These are phyloP conservation scores for Schizopora paradoxa DNA, from an alignment of 1,284 basidiomycete species.

Conservation along the genomic window DNA sequence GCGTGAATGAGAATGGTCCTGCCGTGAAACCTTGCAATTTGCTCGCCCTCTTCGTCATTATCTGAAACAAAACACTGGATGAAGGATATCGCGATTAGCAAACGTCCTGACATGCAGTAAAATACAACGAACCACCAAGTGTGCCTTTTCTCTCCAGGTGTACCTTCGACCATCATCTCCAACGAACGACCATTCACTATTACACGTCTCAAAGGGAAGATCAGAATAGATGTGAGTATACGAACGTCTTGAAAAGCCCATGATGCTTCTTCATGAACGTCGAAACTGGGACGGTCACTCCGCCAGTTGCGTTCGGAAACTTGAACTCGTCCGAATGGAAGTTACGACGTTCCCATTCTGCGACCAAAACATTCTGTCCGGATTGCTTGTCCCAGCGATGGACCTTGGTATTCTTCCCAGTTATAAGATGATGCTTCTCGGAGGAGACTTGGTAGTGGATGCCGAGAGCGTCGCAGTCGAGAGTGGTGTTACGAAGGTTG, in stretches of 20 bases:
- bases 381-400: not conserved
- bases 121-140: too few species aligned
- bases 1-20: not conserved
- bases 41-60: not conserved
- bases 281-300: too few species aligned
- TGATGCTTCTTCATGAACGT: too few species aligned
- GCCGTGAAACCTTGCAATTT: not conserved
- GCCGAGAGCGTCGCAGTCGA: constrained; percentile 3
- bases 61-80: not conserved
- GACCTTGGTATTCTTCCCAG: not conserved
- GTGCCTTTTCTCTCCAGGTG: not conserved
- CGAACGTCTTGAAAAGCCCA: too few species aligned
- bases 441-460: constrained; percentile 4
- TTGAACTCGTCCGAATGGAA: not conserved
- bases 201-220: too few species aligned
- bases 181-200: not conserved
- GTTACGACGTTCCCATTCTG: constrained; percentile 1
- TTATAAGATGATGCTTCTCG: not conserved
- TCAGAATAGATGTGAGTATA: too few species aligned
- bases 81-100: not conserved
- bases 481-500: not conserved
- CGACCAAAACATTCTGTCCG: not conserved
- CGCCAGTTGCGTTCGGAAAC: too few species aligned
- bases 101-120: too few species aligned
- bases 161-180: too few species aligned